phyloP scores from a whole-genome alignment of 495 filamentous ascomycete species.

The Trichoderma asperelloides region DNA sequence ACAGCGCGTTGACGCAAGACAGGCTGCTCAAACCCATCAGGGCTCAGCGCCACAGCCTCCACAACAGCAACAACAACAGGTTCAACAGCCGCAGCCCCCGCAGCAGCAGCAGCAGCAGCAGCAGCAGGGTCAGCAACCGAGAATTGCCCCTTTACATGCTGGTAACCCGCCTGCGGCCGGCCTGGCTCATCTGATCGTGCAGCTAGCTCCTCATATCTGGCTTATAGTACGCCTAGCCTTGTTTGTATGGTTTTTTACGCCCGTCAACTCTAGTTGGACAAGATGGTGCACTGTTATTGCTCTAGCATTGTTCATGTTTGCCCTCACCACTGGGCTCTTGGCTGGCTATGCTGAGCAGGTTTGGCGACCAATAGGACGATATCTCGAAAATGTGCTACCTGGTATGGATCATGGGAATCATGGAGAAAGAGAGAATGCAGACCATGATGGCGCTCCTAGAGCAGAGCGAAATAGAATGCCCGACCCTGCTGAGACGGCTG shows the following conservation, averaged over 20 bases:
- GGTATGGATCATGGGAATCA: slow-evolving; percentile 25
- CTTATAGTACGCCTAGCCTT: slow-evolving; percentile 65
- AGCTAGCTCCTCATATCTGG: slow-evolving; percentile 57
- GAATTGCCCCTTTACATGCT: slow-evolving; percentile 15
- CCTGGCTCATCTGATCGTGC: slow-evolving; percentile 38
- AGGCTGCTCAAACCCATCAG: neutral
- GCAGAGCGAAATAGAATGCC: slow-evolving; percentile 21
- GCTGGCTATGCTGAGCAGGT: slow-evolving; percentile 46
- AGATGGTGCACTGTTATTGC: slow-evolving; percentile 56
- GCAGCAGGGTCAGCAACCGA: neutral
- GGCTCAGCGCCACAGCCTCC: slow-evolving; percentile 3
- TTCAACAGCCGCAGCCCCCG: slow-evolving; percentile 13
- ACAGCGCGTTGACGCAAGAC: neutral
- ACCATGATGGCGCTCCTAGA: slow-evolving; percentile 7
- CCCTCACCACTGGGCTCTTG: slow-evolving; percentile 57
- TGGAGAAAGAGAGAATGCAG: slow-evolving; percentile 13
- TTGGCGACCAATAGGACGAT: slow-evolving; percentile 55
- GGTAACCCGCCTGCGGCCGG: slow-evolving; percentile 32
- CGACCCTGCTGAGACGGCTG: slow-evolving; percentile 45
- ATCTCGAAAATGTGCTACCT: slow-evolving; percentile 65
- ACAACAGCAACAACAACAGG: slow-evolving; percentile 16
- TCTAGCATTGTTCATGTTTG: slow-evolving; percentile 49
- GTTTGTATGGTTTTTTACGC: slow-evolving; percentile 74
- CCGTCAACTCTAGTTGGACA: slow-evolving; percentile 58
- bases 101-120: slow-evolving; percentile 5